Evolutionary conservation across 345 rosid species (phyloP).

Genomic region (Eucalyptus regnans): DNA sequence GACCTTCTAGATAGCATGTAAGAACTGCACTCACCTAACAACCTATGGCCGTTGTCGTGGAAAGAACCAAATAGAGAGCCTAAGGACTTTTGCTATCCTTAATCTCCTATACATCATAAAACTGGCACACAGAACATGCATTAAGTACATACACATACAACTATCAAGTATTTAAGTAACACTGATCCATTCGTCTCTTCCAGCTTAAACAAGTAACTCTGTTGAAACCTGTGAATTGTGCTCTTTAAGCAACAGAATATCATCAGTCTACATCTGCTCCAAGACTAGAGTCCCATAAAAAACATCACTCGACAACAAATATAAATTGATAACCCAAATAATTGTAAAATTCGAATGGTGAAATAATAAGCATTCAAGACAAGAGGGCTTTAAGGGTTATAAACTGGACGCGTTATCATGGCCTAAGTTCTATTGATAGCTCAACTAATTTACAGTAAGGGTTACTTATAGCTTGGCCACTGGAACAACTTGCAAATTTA

Average conservation of each 20-base stretch:
- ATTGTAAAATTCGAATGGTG: background rate
- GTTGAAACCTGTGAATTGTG: background rate
- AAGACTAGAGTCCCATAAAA: background rate
- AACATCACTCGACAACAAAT: accelerated
- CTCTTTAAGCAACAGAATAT: background rate
- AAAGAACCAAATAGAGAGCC: background rate
- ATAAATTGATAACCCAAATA: background rate
- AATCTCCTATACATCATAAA: too few relatives aligned
- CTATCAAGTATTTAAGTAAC: background rate
- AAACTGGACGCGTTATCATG: accelerated
- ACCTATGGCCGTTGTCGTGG: background rate
- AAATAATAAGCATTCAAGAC: background rate
- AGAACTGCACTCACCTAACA: background rate
- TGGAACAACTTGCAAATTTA: background rate
- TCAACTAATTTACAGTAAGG: background rate
- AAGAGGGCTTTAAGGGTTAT: background rate
- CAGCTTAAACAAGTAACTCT: background rate
- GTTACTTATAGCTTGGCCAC: background rate
- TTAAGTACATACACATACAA: background rate
- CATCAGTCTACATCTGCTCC: background rate
- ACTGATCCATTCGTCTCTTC: background rate
- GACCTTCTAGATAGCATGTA: background rate
- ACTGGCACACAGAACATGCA: background rate
- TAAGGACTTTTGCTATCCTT: too few relatives aligned
- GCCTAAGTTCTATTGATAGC: background rate